Percentiles rank a stretch among this genome's conserved stretches.
Conservation (phyloP, 768 basidiomycete species). For the Sarcodon sp. region DNA sequence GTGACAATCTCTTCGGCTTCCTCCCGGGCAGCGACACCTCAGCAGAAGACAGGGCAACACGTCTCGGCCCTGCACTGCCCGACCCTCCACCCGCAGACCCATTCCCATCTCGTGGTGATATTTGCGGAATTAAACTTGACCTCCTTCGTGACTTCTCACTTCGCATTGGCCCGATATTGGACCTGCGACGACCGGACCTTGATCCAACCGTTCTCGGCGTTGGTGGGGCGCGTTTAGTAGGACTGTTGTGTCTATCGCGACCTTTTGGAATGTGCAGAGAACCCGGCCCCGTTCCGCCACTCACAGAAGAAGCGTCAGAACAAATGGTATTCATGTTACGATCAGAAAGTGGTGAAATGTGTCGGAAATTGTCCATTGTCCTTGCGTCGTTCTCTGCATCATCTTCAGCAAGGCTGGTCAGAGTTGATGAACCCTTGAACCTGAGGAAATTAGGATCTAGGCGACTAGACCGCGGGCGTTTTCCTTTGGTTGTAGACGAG, state of each 20-base stretch:
- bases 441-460: conserved; percentile 60
- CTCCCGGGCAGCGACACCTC: conserved; percentile 32
- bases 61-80: conserved; percentile 19
- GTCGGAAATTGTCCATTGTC: conserved; percentile 15
- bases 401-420: conserved; percentile 60
- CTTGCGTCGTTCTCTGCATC: conserved; percentile 35
- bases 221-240: conserved; percentile 36
- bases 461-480: conserved; percentile 49
- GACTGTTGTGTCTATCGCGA: conserved; percentile 26
- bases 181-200: conserved; percentile 42
- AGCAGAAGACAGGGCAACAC: conserved; percentile 20
- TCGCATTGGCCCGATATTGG: conserved; percentile 67
- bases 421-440: conserved; percentile 27
- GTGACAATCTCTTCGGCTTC: conserved; percentile 42
- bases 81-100: conserved; percentile 5
- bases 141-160: conserved; percentile 61
- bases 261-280: conserved; percentile 21
- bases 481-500: conserved; percentile 12
- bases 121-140: conserved; percentile 73
- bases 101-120: conserved; percentile 28
- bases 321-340: conserved; percentile 45
- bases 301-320: conserved; percentile 17
- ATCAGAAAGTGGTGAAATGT: conserved; percentile 39
- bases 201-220: conserved; percentile 24
- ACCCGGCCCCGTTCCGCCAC: conserved; percentile 13